These are phyloP conservation scores for Ganoderma multipileum DNA, from an alignment of 1,284 basidiomycete species.

Conservation along the genomic window DNA sequence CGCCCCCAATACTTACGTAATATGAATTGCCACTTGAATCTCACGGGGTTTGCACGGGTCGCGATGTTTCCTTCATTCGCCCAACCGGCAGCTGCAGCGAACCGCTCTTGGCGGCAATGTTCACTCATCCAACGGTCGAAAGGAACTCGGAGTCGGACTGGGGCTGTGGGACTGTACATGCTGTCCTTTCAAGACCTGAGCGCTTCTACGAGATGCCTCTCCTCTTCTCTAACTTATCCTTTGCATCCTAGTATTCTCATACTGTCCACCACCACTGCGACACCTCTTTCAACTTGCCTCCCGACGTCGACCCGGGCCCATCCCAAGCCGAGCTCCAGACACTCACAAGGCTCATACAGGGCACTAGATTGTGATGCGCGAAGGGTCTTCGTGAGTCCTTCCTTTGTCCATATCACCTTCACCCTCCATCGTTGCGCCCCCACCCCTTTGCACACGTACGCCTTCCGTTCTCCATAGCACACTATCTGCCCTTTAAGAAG, in stretches of 20 bases:
- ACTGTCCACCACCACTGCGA: neutral
- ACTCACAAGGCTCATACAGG: neutral
- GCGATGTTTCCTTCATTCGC: constrained; percentile 12
- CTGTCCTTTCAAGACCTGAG: neutral
- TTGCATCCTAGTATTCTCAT: constrained; percentile 1
- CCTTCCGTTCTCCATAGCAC: too few relatives aligned
- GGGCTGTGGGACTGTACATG: neutral
- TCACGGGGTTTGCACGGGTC: constrained; percentile 20
- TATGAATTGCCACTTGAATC: neutral
- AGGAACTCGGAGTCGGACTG: neutral
- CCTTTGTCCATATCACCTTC: too few relatives aligned
- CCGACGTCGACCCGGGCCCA: neutral
- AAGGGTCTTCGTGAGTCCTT: constrained; percentile 21
- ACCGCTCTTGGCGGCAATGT: neutral
- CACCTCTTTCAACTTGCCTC: neutral
- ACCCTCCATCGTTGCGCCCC: too few relatives aligned
- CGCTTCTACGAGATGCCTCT: neutral
- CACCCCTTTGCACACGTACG: too few relatives aligned
- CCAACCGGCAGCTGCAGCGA: constrained; percentile 4
- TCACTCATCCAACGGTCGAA: neutral
- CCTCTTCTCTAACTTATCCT: constrained; percentile 11
- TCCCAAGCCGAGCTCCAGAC: neutral
- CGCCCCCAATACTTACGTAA: too few relatives aligned
- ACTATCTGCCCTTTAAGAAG: too few relatives aligned
- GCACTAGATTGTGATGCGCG: constrained; percentile 19